Evolutionary conservation across 805 yeast species (phyloP), one percentile per base, ranked within the genome.

Genomic region (Kuraishia molischiana): DNA sequence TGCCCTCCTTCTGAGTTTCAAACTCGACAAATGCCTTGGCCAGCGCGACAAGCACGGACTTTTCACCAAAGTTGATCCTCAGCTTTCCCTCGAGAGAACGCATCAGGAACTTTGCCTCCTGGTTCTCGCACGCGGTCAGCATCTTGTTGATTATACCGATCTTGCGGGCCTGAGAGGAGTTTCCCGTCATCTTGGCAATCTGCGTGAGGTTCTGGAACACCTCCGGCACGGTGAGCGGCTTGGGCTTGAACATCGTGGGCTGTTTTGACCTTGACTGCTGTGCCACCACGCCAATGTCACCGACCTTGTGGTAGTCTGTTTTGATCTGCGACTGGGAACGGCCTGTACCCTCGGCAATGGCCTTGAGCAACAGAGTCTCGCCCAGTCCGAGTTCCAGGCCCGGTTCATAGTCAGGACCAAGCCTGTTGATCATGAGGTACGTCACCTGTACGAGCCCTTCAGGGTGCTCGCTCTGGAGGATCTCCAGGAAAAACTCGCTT

Each of bases 321-420:
- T 77, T 87, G 38, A 92, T 72, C 43, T 79, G 85, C 3, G 76
- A 62, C 1, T 75, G 47, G 0, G 89, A 70, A 39, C 95, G 68
- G 1, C 98, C 98, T 14, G 95, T 89, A 36, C 95, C 76, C 51
- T 85, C 95, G 26, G 87, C 77, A 30, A 92, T 75, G 0, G 97
- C 92, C 51, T 89, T 92, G 50, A 89, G 77, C 20, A 92, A 62
- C 9, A 92, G 54, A 2, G 94, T 78, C 56, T 92, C 98, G 14
- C 98, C 98, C 2, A 92, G 67, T 0, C 98, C 98, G 19, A 92
- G 65, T 52, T 92, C 98, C 40, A 90, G 62, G 22, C 94, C 97
- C 0, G 61, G 61, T 53, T 86, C 95, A 53, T 92, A 92, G 55
- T 92, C 98, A 0, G 98, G 98, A 0, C 97, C 96, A 8, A 89